Conservation (phyloP, 2,329 filamentous ascomycete species). For the Monilinia aucupariae region DNA sequence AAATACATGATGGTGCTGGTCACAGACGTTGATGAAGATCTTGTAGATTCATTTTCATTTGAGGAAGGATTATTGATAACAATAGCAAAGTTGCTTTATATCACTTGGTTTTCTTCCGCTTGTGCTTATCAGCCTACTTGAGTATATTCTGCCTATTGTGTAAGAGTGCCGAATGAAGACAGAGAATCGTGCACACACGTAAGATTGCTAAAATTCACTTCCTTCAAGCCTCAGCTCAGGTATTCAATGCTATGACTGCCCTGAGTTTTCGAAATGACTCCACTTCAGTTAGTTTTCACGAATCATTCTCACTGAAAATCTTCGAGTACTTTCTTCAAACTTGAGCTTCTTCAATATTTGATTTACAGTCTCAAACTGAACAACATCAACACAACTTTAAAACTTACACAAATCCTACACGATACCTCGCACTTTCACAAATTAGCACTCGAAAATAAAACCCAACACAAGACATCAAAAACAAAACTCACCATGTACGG, state of each 20-base stretch:
- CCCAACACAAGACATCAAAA: no score
- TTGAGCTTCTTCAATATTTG: not conserved
- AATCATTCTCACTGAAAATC: not conserved
- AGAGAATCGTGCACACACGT: no score
- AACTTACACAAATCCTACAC: no score
- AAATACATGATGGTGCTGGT: not conserved
- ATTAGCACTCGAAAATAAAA: not conserved
- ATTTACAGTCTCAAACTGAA: not conserved
- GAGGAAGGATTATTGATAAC: not conserved
- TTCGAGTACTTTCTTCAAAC: not conserved
- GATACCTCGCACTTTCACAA: not conserved
- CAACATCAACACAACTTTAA: not conserved
- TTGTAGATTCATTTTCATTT: not conserved
- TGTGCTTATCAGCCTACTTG: no score
- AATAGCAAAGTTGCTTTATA: not conserved
- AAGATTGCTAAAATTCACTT: no score
- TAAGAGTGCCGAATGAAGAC: no score
- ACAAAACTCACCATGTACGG: not conserved
- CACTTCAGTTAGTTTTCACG: not conserved
- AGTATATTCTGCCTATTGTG: no score
- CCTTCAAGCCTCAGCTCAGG: not conserved
- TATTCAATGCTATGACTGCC: not conserved
- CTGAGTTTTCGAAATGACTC: not conserved
- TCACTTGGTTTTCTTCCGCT: not conserved
- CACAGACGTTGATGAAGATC: not conserved